Percentiles rank a stretch among this genome's conserved stretches.
Evolutionary conservation across 305 asterid genomes (phyloP).

Genomic region (Fraxinus velutina): DNA sequence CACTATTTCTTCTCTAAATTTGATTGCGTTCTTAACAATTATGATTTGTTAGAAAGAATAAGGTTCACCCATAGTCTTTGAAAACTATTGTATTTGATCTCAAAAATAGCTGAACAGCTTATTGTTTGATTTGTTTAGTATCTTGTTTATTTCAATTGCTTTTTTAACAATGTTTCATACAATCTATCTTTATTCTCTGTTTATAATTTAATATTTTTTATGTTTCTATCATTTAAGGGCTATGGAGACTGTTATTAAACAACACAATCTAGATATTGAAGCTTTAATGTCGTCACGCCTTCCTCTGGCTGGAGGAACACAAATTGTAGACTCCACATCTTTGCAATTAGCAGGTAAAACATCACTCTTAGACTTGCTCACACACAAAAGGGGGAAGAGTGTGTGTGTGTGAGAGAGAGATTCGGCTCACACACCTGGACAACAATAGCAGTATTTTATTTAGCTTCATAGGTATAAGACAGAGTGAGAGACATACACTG

Average conservation of each 20-base stretch:
- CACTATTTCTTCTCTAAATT: not conserved
- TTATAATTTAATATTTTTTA: not conserved
- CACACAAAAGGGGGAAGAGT: not conserved
- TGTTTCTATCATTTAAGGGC: constrained; percentile 55
- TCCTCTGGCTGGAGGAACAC: constrained; percentile 70
- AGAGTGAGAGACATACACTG: not conserved
- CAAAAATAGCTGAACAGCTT: constrained; percentile 6
- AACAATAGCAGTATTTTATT: constrained; percentile 3
- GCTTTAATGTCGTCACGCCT: constrained; percentile 77
- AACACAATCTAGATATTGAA: constrained; percentile 89
- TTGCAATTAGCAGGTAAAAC: constrained; percentile 70
- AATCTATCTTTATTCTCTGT: constrained; percentile 1
- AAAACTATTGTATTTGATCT: not conserved
- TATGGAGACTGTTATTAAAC: constrained; percentile 97
- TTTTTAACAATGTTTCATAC: constrained; percentile 12
- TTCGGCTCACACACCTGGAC: constrained; percentile 5
- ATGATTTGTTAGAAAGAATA: constrained; percentile 13
- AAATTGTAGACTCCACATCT: constrained; percentile 69
- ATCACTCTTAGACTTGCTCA: not conserved
- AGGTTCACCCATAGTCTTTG: not conserved
- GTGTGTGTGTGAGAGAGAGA: not conserved
- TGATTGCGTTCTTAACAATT: not conserved
- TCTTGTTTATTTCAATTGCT: constrained; percentile 13
- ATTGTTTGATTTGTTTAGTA: constrained; percentile 11
- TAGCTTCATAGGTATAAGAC: not conserved